Conservation (phyloP, 2,329 filamentous ascomycete genomes). For the Sclerotinia borealis region DNA sequence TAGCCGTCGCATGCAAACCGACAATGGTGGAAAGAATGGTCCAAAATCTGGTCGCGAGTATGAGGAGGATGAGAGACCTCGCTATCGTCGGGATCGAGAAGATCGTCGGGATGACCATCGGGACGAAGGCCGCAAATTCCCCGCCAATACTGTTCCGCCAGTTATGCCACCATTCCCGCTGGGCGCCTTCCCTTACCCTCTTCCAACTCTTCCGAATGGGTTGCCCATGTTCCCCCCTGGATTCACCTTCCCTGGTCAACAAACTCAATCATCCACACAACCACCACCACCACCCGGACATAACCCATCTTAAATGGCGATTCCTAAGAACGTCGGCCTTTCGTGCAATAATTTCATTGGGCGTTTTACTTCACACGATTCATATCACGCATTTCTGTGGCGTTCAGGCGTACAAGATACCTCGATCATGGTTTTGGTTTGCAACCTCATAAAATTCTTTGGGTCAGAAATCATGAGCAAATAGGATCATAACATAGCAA, state of each 20-base stretch:
- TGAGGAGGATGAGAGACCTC: conserved; percentile 29
- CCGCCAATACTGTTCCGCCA: conserved; percentile 22
- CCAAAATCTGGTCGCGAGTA: conserved; percentile 46
- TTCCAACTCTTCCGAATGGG: conserved; percentile 42
- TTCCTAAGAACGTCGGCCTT: neutral
- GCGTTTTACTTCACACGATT: neutral
- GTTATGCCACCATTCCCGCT: conserved; percentile 18
- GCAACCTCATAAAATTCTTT: neutral
- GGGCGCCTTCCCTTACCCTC: conserved; percentile 35
- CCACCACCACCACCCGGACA: conserved; percentile 28
- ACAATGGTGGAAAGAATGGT: conserved; percentile 58
- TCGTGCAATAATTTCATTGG: neutral
- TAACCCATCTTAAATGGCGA: conserved; percentile 14
- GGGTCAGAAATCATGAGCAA: conserved; percentile 1
- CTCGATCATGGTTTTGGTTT: conserved; percentile 3
- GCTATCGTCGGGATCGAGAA: conserved; percentile 19
- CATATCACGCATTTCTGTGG: conserved; percentile 7
- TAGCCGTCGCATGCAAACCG: conserved; percentile 62
- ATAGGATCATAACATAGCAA: conserved; percentile 8
- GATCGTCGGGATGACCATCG: conserved; percentile 14
- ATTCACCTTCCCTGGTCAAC: conserved; percentile 34
- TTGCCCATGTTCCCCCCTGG: conserved; percentile 46
- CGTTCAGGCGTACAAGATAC: conserved; percentile 11
- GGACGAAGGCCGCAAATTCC: conserved; percentile 18
- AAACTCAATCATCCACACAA: conserved; percentile 25